These are phyloP conservation scores for Gaultheria prostrata DNA, from an alignment of 148 eudicot species.

Conservation along the genomic window DNA sequence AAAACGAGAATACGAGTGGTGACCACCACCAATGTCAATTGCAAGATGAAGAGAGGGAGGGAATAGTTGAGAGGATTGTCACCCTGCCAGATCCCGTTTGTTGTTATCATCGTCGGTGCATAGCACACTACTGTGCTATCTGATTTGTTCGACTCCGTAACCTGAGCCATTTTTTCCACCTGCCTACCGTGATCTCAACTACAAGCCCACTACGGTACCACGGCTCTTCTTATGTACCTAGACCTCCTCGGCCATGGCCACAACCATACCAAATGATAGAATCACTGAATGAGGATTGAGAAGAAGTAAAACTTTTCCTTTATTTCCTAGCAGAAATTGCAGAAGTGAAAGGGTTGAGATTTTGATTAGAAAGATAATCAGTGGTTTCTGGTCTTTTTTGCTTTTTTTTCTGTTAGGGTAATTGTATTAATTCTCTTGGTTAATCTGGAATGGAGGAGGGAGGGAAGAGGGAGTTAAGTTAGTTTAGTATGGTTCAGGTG, in stretches of 20 bases:
- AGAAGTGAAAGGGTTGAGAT: neutral
- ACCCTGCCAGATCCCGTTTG: constrained; percentile 79
- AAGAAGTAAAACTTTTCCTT: neutral
- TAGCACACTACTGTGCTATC: constrained; percentile 44
- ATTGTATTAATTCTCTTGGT: neutral
- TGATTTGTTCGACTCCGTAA: neutral
- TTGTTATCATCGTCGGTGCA: constrained; percentile 67
- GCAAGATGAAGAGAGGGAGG: constrained; percentile 66
- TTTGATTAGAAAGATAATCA: neutral
- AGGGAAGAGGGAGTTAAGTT: constrained; percentile 15
- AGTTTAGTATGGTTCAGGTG: constrained; percentile 12
- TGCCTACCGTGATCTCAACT: neutral
- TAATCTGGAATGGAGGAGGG: constrained; percentile 4
- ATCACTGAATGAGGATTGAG: neutral
- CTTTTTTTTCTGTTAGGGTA: neutral
- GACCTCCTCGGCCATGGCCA: neutral
- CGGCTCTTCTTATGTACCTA: neutral
- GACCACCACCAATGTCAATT: constrained; percentile 55
- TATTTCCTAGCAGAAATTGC: neutral
- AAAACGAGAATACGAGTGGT: constrained; percentile 54
- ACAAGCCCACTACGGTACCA: neutral
- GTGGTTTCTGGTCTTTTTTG: neutral
- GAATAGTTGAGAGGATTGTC: constrained; percentile 71
- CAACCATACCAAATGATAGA: neutral
- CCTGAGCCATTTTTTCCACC: constrained; percentile 14